Percentiles rank a stretch among this genome's conserved stretches.
Conservation (phyloP, 768 basidiomycete species). For the Xerocomellus dryophilus region DNA sequence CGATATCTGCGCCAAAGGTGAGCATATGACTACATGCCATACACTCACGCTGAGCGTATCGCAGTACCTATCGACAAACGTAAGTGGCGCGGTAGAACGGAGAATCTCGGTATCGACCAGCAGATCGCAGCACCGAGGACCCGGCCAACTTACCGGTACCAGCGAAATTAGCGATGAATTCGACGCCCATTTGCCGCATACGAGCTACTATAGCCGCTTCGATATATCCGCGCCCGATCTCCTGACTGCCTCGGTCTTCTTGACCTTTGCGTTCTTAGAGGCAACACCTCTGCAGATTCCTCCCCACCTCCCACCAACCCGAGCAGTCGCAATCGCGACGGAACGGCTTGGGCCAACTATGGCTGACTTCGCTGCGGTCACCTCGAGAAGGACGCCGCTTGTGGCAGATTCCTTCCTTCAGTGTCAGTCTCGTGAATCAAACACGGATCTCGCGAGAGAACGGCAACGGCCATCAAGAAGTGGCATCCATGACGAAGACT, state of each 20-base stretch:
- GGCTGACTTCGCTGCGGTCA: slow-evolving; percentile 48
- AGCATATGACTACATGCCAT: slow-evolving; percentile 18
- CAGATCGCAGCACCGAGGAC: slow-evolving; percentile 21
- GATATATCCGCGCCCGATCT: slow-evolving; percentile 35
- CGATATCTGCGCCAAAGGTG: slow-evolving; percentile 28
- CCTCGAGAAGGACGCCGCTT: slow-evolving; percentile 44
- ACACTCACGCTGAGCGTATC: slow-evolving; percentile 19
- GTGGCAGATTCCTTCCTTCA: slow-evolving; percentile 43
- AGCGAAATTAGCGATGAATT: slow-evolving; percentile 9
- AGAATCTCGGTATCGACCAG: slow-evolving; percentile 20
- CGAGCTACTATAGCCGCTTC: slow-evolving; percentile 23
- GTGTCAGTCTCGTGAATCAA: slow-evolving; percentile 27
- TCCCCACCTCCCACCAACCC: slow-evolving; percentile 48
- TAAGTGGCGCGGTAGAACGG: slow-evolving; percentile 24
- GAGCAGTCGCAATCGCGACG: slow-evolving; percentile 42
- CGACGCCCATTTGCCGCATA: slow-evolving; percentile 8
- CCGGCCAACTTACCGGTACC: slow-evolving; percentile 5
- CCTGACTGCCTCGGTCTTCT: slow-evolving; percentile 45
- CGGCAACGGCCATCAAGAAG: slow-evolving; percentile 35
- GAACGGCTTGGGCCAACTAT: slow-evolving; percentile 51
- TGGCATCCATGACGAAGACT: slow-evolving; percentile 35
- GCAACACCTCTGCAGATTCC: slow-evolving; percentile 43
- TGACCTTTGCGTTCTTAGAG: slow-evolving; percentile 54
- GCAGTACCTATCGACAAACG: slow-evolving; percentile 25
- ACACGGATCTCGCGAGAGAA: slow-evolving; percentile 31